Percentiles rank a stretch among this genome's conserved stretches.
Conservation (phyloP, 352 stramenopile species). For the Poterioochromonas sp. region DNA sequence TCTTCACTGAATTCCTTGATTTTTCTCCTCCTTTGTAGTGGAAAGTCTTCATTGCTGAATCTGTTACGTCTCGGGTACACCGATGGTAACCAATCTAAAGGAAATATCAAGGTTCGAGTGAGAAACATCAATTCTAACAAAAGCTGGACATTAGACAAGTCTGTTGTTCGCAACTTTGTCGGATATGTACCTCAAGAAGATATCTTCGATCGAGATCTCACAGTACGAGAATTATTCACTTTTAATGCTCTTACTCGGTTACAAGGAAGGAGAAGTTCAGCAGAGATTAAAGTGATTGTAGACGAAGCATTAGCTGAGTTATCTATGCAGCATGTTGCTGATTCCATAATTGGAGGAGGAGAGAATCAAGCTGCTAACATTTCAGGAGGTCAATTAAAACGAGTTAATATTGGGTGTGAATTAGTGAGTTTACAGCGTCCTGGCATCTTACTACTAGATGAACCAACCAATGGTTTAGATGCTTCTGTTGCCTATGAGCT, state of each 20-base stretch:
- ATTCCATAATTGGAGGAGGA: slow-evolving; percentile 6
- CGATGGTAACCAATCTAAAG: too few species aligned
- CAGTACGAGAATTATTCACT: background rate
- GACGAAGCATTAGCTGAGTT: background rate
- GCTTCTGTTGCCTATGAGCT: slow-evolving; percentile 56
- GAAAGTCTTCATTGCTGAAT: background rate
- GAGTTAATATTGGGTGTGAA: slow-evolving; percentile 67
- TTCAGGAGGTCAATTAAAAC: slow-evolving; percentile 64
- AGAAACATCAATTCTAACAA: too few species aligned
- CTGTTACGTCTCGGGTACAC: background rate
- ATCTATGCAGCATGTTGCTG: background rate
- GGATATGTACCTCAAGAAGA: slow-evolving; percentile 20
- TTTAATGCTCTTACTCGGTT: background rate
- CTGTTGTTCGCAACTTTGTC: too few species aligned
- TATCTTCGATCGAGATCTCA: background rate
- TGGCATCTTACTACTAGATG: slow-evolving; percentile 60
- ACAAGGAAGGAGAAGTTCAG: too few species aligned
- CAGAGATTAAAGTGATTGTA: too few species aligned
- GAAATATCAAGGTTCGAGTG: too few species aligned
- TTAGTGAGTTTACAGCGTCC: slow-evolving; percentile 51
- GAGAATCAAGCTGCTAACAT: background rate
- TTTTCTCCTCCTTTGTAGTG: too few species aligned
- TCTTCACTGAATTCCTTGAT: too few species aligned
- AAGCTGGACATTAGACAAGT: too few species aligned
- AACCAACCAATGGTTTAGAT: slow-evolving; percentile 63